These are phyloP conservation scores for Mercurialis annua DNA, from an alignment of 345 rosid genomes.

Conservation along the genomic window DNA sequence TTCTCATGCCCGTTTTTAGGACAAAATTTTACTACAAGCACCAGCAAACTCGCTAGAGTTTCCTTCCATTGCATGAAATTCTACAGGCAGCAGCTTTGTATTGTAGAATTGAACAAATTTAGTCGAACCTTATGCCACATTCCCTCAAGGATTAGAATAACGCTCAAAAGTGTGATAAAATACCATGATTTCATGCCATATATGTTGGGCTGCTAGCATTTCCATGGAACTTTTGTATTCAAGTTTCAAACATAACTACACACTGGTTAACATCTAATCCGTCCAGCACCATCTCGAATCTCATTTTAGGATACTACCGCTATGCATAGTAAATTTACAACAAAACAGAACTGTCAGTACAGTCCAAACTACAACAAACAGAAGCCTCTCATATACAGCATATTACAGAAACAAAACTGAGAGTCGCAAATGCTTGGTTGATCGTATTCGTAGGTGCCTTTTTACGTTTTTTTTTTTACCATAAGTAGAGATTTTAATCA, in stretches of 20 bases:
- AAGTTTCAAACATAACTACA: neutral
- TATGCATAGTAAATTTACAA: constrained; percentile 4
- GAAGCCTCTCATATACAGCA: neutral
- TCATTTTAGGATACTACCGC: neutral
- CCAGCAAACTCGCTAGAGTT: too few relatives aligned
- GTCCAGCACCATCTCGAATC: neutral
- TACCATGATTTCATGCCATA: too few relatives aligned
- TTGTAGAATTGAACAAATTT: neutral
- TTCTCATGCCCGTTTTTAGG: neutral
- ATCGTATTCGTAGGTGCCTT: neutral
- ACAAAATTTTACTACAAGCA: too few relatives aligned
- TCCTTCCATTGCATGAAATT: neutral
- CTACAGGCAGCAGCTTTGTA: neutral
- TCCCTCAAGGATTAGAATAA: neutral
- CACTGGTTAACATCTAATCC: neutral
- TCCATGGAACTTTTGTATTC: neutral
- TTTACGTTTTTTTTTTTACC: neutral
- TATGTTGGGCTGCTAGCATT: neutral
- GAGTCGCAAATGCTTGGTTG: neutral
- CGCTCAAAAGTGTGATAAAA: neutral
- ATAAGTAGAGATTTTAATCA: constrained; percentile 35
- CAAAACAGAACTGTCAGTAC: constrained; percentile 6
- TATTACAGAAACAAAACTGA: neutral
- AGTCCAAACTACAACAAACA: constrained; percentile 6
- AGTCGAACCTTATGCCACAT: neutral